Percentiles rank a stretch among this genome's conserved stretches.
phyloP scores from a whole-genome alignment of 1,284 basidiomycete genomes.

The Filobasidium uniguttulatum region DNA sequence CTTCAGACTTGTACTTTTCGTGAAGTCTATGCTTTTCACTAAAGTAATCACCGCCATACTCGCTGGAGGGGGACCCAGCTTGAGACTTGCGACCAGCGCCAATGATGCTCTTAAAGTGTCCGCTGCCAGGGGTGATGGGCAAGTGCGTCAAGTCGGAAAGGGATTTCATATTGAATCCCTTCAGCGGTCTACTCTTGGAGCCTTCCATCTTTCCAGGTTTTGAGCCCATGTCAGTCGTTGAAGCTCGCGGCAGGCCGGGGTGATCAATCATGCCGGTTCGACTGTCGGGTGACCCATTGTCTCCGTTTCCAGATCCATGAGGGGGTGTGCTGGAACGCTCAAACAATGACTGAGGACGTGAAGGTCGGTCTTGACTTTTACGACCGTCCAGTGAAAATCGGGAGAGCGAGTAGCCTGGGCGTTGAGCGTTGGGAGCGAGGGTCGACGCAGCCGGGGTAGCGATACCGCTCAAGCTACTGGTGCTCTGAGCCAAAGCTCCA shows the following conservation, averaged over 20 bases:
- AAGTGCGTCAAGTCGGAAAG: slow-evolving; percentile 6
- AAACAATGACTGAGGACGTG: slow-evolving; percentile 8
- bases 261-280: background rate
- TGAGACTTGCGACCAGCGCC: slow-evolving; percentile 24
- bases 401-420: slow-evolving; percentile 45
- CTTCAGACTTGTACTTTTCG: slow-evolving; percentile 28
- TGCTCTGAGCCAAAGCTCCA: slow-evolving; percentile 57
- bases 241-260: background rate
- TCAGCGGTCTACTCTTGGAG: background rate
- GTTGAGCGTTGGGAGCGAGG: slow-evolving; percentile 52
- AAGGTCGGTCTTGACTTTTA: background rate
- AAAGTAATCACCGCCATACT: slow-evolving; percentile 34
- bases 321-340: slow-evolving; percentile 6
- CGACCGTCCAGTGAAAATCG: slow-evolving; percentile 6
- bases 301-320: background rate
- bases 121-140: slow-evolving; percentile 11
- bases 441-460: slow-evolving; percentile 46
- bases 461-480: slow-evolving; percentile 48
- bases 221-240: background rate
- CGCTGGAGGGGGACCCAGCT: slow-evolving; percentile 21
- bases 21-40: slow-evolving; percentile 14
- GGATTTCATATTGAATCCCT: slow-evolving; percentile 2
- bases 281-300: slow-evolving; percentile 6
- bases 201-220: background rate
- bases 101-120: slow-evolving; percentile 25